These are phyloP conservation scores for Grammothele lineata DNA, from an alignment of 768 basidiomycete species.

Conservation along the genomic window DNA sequence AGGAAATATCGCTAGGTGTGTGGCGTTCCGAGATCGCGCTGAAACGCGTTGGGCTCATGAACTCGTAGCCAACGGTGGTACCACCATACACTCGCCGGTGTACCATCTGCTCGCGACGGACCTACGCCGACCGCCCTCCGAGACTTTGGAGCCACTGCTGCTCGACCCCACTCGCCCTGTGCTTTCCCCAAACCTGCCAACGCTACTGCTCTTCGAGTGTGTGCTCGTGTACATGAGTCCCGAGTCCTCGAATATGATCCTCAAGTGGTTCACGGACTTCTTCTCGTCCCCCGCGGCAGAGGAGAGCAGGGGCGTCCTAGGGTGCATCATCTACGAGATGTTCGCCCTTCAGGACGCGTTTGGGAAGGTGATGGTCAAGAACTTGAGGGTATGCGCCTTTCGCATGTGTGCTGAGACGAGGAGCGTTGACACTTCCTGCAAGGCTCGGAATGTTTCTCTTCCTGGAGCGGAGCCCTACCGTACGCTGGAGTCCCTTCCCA, in stretches of 20 bases:
- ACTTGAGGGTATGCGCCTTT: constrained; percentile 58
- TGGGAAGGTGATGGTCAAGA: constrained; percentile 89
- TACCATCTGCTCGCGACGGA: constrained; percentile 79
- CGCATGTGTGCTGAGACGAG: background rate
- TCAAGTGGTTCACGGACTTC: constrained; percentile 70
- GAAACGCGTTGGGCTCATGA: background rate
- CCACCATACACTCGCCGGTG: constrained; percentile 45
- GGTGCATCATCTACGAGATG: constrained; percentile 87
- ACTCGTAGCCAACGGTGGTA: constrained; percentile 55
- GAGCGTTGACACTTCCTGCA: background rate
- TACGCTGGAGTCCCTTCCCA: constrained; percentile 48
- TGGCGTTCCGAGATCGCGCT: too few species aligned
- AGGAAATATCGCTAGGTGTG: constrained; percentile 42
- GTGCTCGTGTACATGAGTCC: constrained; percentile 86
- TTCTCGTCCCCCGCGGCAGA: constrained; percentile 30
- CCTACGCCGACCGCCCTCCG: constrained; percentile 55
- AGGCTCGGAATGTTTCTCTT: constrained; percentile 71
- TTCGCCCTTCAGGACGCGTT: constrained; percentile 84
- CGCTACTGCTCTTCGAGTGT: constrained; percentile 89
- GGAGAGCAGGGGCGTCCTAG: constrained; percentile 32
- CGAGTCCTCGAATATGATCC: constrained; percentile 47
- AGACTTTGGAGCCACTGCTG: constrained; percentile 40
- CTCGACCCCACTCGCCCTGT: constrained; percentile 27
- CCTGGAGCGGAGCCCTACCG: constrained; percentile 69
- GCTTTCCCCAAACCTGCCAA: constrained; percentile 65